Conservation (phyloP, 257 asterid species). For the Solanum tarapatanum region DNA sequence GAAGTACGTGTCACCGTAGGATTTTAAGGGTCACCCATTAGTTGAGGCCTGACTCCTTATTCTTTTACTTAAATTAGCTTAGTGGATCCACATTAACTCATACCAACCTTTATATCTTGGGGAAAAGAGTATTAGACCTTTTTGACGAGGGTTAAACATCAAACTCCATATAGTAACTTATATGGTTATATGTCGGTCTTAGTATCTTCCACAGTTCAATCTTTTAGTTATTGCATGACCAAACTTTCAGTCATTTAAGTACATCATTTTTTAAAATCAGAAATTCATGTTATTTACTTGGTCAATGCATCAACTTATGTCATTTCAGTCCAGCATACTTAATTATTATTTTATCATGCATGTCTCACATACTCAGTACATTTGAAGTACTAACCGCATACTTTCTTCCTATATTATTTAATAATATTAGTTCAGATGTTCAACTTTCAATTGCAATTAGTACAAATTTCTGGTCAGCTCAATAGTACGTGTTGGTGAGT, state of each 20-base stretch:
- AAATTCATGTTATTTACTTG: not conserved
- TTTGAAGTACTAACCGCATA: not conserved
- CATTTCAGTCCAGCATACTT: no score
- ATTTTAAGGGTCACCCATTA: not conserved
- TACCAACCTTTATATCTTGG: not conserved
- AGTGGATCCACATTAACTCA: not conserved
- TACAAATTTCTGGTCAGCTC: not conserved
- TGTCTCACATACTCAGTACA: not conserved
- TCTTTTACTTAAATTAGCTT: not conserved
- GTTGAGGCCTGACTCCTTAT: not conserved
- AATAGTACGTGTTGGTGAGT: not conserved
- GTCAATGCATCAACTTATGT: not conserved
- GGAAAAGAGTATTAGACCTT: not conserved
- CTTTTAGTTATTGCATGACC: not conserved
- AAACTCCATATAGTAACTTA: not conserved
- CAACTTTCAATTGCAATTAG: not conserved
- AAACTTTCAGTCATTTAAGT: no score
- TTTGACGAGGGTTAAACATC: not conserved
- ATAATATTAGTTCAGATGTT: not conserved
- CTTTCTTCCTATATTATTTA: not conserved
- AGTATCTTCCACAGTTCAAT: not conserved
- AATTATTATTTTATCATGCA: not conserved
- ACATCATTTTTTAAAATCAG: no score
- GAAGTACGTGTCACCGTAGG: not conserved
- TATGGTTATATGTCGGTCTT: no score